Evolutionary conservation across 1,139 yeast genomes (phyloP).

Genomic region (Scheffersomyces segobiensis): DNA sequence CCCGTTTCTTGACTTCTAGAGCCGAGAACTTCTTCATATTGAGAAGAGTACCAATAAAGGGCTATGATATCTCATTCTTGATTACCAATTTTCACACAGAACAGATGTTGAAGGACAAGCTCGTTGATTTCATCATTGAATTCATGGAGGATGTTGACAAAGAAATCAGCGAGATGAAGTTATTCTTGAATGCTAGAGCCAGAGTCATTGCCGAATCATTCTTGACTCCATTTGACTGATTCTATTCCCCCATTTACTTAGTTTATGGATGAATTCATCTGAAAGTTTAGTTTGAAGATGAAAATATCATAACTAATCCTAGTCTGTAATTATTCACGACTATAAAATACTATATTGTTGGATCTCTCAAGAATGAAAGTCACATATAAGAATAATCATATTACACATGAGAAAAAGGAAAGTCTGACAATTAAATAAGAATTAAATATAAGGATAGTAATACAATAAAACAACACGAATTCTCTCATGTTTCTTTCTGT

Average conservation of each 20-base stretch:
- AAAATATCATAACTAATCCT: not conserved
- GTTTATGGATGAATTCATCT: slow-evolving; percentile 5
- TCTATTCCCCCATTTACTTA: slow-evolving; percentile 53
- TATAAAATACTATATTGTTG: not conserved
- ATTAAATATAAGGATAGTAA: not conserved
- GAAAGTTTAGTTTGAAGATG: not conserved
- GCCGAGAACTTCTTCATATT: slow-evolving; percentile 92
- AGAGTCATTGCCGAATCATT: slow-evolving; percentile 97
- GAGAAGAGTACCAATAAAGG: slow-evolving; percentile 87
- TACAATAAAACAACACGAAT: not conserved
- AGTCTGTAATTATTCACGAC: not conserved
- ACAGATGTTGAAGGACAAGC: slow-evolving; percentile 90
- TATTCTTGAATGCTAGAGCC: slow-evolving; percentile 95
- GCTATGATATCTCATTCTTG: slow-evolving; percentile 90
- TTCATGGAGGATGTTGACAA: slow-evolving; percentile 99
- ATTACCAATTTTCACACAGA: slow-evolving; percentile 95
- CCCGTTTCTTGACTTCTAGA: slow-evolving; percentile 89
- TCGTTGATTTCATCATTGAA: slow-evolving; percentile 94
- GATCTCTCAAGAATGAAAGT: not conserved
- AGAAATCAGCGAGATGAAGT: slow-evolving; percentile 97
- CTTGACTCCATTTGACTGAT: slow-evolving; percentile 79
- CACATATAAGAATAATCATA: not conserved
- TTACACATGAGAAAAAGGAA: not conserved
- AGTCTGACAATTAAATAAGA: not conserved
- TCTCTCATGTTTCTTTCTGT: not conserved